Evolutionary conservation across 2,329 filamentous ascomycete genomes (phyloP), one percentile per base, ranked within the genome.

Genomic region (Alternaria infectoria): DNA sequence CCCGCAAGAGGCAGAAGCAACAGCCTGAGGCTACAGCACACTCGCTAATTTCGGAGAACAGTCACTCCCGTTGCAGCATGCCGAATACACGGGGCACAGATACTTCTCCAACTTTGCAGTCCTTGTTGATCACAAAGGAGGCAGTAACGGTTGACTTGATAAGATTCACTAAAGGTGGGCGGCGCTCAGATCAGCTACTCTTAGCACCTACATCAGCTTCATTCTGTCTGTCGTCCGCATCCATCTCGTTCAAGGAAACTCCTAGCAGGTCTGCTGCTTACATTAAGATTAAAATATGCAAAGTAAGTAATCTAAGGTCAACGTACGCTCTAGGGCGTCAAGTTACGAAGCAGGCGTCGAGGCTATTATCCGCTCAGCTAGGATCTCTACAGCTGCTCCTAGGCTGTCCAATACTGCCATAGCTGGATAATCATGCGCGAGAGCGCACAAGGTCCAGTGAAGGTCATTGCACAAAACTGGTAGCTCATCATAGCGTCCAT

Each of bases 361-460:
- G 1, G 30, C 28, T 19, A 60, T n/a, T 30, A 55, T 47, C 1
- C 50, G 43, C 57, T 56, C 50, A 30, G 49, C 50, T 13, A 60
- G 57, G 28, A 61, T 40, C 40, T 61, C 64, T 2, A 64, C 51
- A 47, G 40, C 43, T 40, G 43, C 36, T 5, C 47, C 44, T 17
- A 61, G 59, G 32, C 47, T 56, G 7, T 40, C 17, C 28, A 63
- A 46, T 11, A 56, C 15, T 5, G n/a, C 30, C 25, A 55, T 23
- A n/a, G 40, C 4, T 13, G 57, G 57, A 13, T 21, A 59, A 1
- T 54, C 28, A n/a, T 51, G 23, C 23, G 57, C 44, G 13, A 57
- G 30, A 30, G 57, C 58, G 26, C 30, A 52, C n/a, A 58, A 21
- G 25, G 54, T 44, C 61, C 46, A 64, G 12, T 57, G 43, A 25